phyloP scores from a whole-genome alignment of 148 eudicot species.

The Fagopyrum esculentum region DNA sequence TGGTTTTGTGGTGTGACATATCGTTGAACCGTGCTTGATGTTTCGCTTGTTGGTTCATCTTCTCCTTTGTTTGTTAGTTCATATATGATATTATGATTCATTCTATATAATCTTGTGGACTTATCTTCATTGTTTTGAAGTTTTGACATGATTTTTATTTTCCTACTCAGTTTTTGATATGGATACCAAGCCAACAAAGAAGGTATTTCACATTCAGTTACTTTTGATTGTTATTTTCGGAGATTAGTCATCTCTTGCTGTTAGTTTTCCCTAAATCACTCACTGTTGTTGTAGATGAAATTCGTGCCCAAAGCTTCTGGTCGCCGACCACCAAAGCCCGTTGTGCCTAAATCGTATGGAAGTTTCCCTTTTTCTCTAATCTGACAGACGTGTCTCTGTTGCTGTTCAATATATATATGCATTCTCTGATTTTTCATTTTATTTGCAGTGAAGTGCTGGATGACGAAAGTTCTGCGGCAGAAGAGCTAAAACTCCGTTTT shows the following conservation, averaged over 20 bases:
- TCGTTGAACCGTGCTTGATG: too few species aligned
- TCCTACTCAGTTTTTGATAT: background rate
- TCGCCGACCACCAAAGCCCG: constrained; percentile 35
- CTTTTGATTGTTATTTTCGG: background rate
- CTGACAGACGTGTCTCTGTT: background rate
- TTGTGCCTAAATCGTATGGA: constrained; percentile 56
- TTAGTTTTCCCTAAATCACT: constrained; percentile 7
- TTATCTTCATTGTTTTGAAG: background rate
- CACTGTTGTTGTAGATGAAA: constrained; percentile 37
- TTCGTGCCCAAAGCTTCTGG: constrained; percentile 64
- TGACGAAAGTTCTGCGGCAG: constrained; percentile 42
- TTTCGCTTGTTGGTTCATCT: too few species aligned
- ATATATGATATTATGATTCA: background rate
- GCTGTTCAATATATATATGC: background rate
- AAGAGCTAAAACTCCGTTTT: constrained; percentile 53
- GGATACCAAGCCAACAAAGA: constrained; percentile 7
- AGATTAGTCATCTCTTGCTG: background rate
- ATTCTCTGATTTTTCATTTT: background rate
- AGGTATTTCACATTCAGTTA: constrained; percentile 2
- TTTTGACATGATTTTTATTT: background rate
- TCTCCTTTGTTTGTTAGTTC: too few species aligned
- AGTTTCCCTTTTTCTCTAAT: background rate
- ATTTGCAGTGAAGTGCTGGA: constrained; percentile 65
- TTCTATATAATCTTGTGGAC: background rate
- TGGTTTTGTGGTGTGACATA: too few species aligned